Evolutionary conservation across 306 rosid genomes (phyloP), one percentile per base, ranked within the genome.

Genomic region (Datisca glomerata): DNA sequence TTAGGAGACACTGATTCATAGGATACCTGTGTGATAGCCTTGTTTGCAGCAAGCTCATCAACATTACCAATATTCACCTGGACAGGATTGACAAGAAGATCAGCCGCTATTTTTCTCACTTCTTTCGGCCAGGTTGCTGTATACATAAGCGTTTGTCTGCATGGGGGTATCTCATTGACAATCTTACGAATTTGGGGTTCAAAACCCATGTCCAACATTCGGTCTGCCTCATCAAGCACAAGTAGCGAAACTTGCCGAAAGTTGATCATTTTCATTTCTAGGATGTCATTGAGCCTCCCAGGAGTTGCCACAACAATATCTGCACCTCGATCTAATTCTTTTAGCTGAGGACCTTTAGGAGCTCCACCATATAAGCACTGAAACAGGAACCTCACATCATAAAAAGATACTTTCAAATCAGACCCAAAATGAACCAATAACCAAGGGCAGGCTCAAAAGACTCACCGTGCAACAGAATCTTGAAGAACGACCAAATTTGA

Each of bases 121-220:
- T 91, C 98, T 73, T 91, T 91, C 9, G 98, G 98, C 98, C 98
- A 91, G 43, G 98, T 91, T 43, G 98, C 98, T 6, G 98, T 91
- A 64, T 72, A 91, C 98, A 91, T 91, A 41, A 91, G 93, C 36
- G 98, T 91, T 53, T 91, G 98, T 55, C 98, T 84, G 27, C 57
- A 79, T 21, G 98, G 84, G 13, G 98, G 98, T 63, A 91, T 91
- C 69, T 91, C 92, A 61, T 91, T 81, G 73, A 91, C 93, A 34
- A 91, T 80, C 74, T 82, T 91, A 23, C 96, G 91, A 28, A 91
- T 91, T 66, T 91, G 98, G 70, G 98, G 98, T 64, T 91, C 98
- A 68, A 91, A 91, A 20, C 98, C 98, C 98, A 89, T 89, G 67
- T 89, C 98, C 68, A 89, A 95, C 98, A 89, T 89, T 41, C 98